These are phyloP conservation scores for Flaveria robusta DNA, from an alignment of 129 eudicot species.

Conservation along the genomic window DNA sequence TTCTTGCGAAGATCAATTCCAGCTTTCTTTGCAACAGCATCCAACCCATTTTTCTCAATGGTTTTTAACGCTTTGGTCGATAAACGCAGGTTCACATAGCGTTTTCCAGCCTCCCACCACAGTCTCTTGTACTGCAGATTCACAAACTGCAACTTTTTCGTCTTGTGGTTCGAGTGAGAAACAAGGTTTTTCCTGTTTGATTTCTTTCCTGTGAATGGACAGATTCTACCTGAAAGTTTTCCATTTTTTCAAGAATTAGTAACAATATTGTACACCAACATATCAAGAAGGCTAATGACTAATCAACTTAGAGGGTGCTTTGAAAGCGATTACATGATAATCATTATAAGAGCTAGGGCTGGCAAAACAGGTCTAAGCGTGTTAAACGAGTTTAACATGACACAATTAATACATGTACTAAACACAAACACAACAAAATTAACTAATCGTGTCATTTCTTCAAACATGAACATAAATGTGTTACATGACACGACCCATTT, in stretches of 20 bases:
- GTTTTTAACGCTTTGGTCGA: slow-evolving; percentile 96
- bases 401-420: too few relatives aligned
- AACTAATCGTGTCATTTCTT: too few relatives aligned
- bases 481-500: too few relatives aligned
- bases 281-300: neutral
- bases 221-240: slow-evolving; percentile 72
- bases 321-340: neutral
- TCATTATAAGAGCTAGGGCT: neutral
- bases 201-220: slow-evolving; percentile 97
- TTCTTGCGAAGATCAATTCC: slow-evolving; percentile 87
- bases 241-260: neutral
- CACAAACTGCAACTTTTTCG: slow-evolving; percentile 80
- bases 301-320: neutral
- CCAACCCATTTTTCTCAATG: slow-evolving; percentile 90
- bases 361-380: too few relatives aligned
- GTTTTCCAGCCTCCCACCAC: slow-evolving; percentile 99
- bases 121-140: slow-evolving; percentile 84
- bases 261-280: neutral
- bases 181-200: slow-evolving; percentile 79
- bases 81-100: slow-evolving; percentile 71
- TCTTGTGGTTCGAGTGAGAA: slow-evolving; percentile 87
- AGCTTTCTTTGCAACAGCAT: slow-evolving; percentile 94
- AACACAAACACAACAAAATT: too few relatives aligned
- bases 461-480: too few relatives aligned
- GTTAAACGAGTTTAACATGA: too few relatives aligned